Base-by-base conservation (phyloP, 2,329 filamentous ascomycete genomes). In the Penicillium verrucosum region DNA sequence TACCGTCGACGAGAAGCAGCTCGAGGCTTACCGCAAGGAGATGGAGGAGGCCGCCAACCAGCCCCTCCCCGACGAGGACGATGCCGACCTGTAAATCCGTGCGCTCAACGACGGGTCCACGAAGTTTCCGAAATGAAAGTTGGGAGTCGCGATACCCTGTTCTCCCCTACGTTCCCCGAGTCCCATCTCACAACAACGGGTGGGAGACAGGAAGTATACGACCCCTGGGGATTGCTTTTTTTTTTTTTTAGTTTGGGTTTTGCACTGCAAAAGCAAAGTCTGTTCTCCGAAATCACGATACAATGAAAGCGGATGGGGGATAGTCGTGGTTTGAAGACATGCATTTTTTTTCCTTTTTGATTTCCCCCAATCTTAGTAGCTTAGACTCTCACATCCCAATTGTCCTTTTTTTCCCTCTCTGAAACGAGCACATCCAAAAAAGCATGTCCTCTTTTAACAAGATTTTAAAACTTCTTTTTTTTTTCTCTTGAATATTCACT, bases 61-160 rank as follows among this genome's bases (percentile, higher is more conserved):
- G 86, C 92, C 94, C 71, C 90, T 99, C 70, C 94, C 94, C 66
- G 92, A 92, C 73, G 94, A 97, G 85, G 90, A 95, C 66, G 93
- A 96, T 69, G 86, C 90, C 59, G 78, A 80, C 64, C 71, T 80
- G 71, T 80, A 78, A 72, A 72, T 60, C 54, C 57, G 54, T 64
- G 55, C 47, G 48, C 30, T 44, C 47, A 47, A 44, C 48, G 42
- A 57, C 54, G 54, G 56, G 57, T 56, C 53, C 41, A 58, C 54
- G 54, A 61, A 51, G 51, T 56, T 55, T 61, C 51, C 48, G 40
- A 49, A 44, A 46, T 46, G 56, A 59, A 51, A 56, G 51, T 52
- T 49, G 60, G 53, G 55, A 57, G 42, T 47, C 43, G 54, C 58
- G 27, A 21, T 49, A 3, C 23, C 51, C 42, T 50, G 50, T 43